A percentile compares a stretch with the other conserved stretches of the same genome.
These are phyloP conservation scores for Climacium dendroides DNA, from an alignment of 225 moss, liverwort and hornwort species.

Conservation along the genomic window DNA sequence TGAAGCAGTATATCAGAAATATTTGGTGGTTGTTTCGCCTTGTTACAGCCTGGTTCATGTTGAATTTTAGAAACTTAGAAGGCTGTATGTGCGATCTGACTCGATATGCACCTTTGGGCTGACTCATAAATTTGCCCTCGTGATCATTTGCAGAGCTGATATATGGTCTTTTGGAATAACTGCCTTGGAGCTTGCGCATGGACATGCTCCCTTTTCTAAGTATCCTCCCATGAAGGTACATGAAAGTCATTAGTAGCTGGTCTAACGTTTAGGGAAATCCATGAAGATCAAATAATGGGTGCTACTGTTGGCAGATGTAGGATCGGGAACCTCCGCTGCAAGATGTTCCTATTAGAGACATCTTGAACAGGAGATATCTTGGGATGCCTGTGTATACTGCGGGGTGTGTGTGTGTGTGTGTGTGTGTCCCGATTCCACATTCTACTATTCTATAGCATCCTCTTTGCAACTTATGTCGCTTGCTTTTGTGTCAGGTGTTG, in stretches of 20 bases:
- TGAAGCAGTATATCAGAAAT: not conserved
- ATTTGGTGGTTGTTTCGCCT: not conserved
- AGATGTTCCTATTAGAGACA: not conserved
- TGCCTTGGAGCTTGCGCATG: slow-evolving; percentile 95
- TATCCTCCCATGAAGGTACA: slow-evolving; percentile 94
- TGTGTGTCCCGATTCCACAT: not conserved
- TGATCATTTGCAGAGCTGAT: slow-evolving; percentile 54
- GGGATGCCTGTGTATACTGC: not conserved
- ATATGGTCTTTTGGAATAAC: slow-evolving; percentile 99
- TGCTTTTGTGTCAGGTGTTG: slow-evolving; percentile 32
- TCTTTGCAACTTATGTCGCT: not conserved
- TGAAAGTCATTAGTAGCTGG: not conserved
- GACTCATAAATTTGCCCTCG: not conserved
- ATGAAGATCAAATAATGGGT: not conserved
- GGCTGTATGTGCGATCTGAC: not conserved
- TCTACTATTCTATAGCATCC: not conserved
- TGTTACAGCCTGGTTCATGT: not conserved
- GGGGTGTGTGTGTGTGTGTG: not conserved
- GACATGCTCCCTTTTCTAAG: slow-evolving; percentile 94
- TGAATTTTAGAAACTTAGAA: not conserved
- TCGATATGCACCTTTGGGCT: not conserved
- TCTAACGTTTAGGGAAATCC: not conserved
- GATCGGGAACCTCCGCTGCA: not conserved
- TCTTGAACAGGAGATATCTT: not conserved
- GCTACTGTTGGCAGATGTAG: not conserved